These are phyloP conservation scores for Metschnikowia sp. DNA, from an alignment of 805 yeast species.

Conservation along the genomic window DNA sequence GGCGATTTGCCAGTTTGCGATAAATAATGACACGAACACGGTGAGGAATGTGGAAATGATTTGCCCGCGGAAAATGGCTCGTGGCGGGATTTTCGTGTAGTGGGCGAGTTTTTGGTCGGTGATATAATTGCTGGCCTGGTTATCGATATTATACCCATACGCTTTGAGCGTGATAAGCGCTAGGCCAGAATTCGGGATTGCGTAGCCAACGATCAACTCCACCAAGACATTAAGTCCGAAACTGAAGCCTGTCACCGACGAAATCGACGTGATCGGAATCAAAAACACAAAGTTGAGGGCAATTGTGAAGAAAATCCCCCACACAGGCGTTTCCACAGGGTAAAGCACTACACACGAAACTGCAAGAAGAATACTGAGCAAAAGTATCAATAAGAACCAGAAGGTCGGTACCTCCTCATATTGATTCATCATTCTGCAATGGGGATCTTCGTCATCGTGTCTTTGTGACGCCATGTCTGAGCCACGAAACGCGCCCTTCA, in stretches of 20 bases:
- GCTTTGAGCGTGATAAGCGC: slow-evolving; percentile 58
- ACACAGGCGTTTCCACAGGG: slow-evolving; percentile 57
- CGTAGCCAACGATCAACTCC: slow-evolving; percentile 63
- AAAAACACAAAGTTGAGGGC: slow-evolving; percentile 52
- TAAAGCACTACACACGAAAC: slow-evolving; percentile 44
- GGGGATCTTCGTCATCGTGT: slow-evolving; percentile 42
- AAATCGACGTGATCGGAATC: slow-evolving; percentile 59
- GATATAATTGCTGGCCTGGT: slow-evolving; percentile 57
- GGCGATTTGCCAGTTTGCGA: slow-evolving; percentile 40
- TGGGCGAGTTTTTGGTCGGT: slow-evolving; percentile 29
- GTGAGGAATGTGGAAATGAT: slow-evolving; percentile 35
- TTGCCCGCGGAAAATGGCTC: slow-evolving; percentile 35
- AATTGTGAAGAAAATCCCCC: slow-evolving; percentile 59
- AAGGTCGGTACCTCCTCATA: slow-evolving; percentile 73
- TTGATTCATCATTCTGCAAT: slow-evolving; percentile 52
- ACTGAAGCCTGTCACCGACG: slow-evolving; percentile 57
- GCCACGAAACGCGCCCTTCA: slow-evolving; percentile 24
- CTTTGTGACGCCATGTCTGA: too few species aligned
- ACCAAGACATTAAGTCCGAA: slow-evolving; percentile 61
- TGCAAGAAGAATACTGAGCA: slow-evolving; percentile 43
- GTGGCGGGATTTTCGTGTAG: slow-evolving; percentile 25
- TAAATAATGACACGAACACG: slow-evolving; percentile 30
- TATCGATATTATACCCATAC: slow-evolving; percentile 55
- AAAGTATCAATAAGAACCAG: slow-evolving; percentile 54
- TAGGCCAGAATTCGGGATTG: slow-evolving; percentile 61